Evolutionary conservation across 1,284 basidiomycete species (phyloP).

Genomic region (Ceratobasidium sp.): DNA sequence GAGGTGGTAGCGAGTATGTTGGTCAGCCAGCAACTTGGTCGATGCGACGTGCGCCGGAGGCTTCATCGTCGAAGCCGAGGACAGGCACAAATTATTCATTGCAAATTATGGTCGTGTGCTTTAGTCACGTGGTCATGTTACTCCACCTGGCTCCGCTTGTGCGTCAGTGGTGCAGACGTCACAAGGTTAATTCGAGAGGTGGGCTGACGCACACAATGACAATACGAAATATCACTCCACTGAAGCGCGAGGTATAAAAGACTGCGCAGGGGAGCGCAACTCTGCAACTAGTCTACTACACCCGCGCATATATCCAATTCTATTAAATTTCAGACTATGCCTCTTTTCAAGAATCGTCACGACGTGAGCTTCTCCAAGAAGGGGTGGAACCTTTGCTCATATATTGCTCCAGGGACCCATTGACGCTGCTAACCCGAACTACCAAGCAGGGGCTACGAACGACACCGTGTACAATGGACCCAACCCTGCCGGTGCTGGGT

Average conservation of each 20-base stretch:
- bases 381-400: neutral
- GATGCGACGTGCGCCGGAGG: constrained; percentile 41
- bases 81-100: constrained; percentile 39
- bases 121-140: constrained; percentile 12
- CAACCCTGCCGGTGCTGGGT: neutral
- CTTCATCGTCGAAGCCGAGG: constrained; percentile 32
- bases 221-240: neutral
- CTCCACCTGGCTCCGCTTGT: constrained; percentile 7
- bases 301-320: neutral
- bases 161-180: constrained; percentile 3
- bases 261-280: neutral
- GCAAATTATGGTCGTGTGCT: constrained; percentile 28
- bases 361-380: constrained; percentile 1
- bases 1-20: constrained; percentile 36
- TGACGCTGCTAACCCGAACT: constrained; percentile 19
- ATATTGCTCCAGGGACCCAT: neutral
- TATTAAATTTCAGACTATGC: constrained; percentile 20
- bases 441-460: neutral
- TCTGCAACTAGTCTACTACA: constrained; percentile 1
- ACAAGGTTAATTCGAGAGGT: neutral
- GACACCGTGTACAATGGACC: constrained; percentile 19
- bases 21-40: constrained; percentile 34
- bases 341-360: constrained; percentile 43
- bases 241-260: constrained; percentile 19
- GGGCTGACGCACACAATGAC: neutral